Base-by-base conservation (phyloP, 305 asterid species). In the Fraxinus baroniana region DNA sequence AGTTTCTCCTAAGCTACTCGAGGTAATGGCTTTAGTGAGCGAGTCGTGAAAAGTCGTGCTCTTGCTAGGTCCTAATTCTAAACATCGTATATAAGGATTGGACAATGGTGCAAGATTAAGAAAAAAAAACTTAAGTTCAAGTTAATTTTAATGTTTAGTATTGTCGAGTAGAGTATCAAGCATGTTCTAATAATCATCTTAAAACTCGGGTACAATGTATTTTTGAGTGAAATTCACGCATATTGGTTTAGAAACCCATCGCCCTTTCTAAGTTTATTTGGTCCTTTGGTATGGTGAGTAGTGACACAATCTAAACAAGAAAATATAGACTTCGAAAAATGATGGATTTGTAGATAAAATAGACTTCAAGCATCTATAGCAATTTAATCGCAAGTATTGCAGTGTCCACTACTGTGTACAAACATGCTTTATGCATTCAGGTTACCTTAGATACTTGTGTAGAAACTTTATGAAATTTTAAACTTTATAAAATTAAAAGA, bases 191-290 rank as follows among this genome's bases (percentile, higher is more conserved):
- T n/a, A 55, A n/a, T 55, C 26, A 91, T 93, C 70, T 81, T 96
- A 75, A 93, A 94, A 89, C 91, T 92, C 15, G 97, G 98, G 60
- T 94, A 88, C 76, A 90, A 85, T 80, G 88, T 87, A 55, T 86
- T 87, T 37, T 37, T 86, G 84, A 87, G 91, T 71, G 91, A 86
- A 32, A 88, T 87, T 37, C 90, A 90, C 74, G 89, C 89, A 15
- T 32, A 32, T 73, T 89, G 93, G 91, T 17, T n/a, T 18, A 57
- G 20, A 7, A 57, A 0, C 12, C 20, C 28, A 57, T 55, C 0
- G 24, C 18, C 22, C 26, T 55, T 18, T 57, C 68, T 6, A 17
- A 17, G 62, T 52, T 52, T 18, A n/a, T 57, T 57, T 55, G 26
- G 66, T 55, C 66, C 66, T 55, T 55, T 1, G 28, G 28, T 57